Conservation (phyloP, 805 yeast genomes). For the Ogataea allantospora region DNA sequence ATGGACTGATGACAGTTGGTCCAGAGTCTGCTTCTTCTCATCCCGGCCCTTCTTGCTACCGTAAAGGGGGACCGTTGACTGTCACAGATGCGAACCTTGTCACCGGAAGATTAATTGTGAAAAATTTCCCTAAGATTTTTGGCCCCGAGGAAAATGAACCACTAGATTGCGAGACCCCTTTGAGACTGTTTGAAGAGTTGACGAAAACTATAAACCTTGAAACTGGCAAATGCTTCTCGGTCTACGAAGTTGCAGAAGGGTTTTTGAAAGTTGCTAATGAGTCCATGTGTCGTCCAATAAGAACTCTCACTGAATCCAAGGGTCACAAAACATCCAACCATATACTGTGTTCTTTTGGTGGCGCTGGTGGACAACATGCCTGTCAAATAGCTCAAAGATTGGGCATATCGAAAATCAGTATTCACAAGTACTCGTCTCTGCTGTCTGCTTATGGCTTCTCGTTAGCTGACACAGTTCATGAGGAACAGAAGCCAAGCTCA, state of each 20-base stretch:
- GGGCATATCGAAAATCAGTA: constrained; percentile 63
- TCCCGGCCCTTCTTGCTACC: constrained; percentile 87
- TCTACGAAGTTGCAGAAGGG: constrained; percentile 75
- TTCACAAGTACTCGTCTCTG: constrained; percentile 79
- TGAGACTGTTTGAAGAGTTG: constrained; percentile 48
- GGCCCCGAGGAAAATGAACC: constrained; percentile 78
- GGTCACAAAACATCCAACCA: constrained; percentile 68
- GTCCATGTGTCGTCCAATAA: constrained; percentile 84
- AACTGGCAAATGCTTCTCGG: constrained; percentile 42
- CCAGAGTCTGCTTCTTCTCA: constrained; percentile 87
- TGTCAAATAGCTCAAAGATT: constrained; percentile 68
- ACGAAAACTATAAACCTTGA: constrained; percentile 55
- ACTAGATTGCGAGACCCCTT: constrained; percentile 55
- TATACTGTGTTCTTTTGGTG: constrained; percentile 79
- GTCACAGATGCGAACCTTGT: constrained; percentile 82
- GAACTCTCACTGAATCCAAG: constrained; percentile 78
- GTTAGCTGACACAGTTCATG: constrained; percentile 78
- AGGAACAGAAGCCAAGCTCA: constrained; percentile 67
- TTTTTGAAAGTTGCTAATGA: constrained; percentile 82
- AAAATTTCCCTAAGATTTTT: constrained; percentile 75
- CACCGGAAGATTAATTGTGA: constrained; percentile 69
- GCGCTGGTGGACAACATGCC: constrained; percentile 92
- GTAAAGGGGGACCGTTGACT: constrained; percentile 81
- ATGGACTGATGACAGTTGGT: constrained; percentile 79
- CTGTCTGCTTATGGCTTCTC: constrained; percentile 57